phyloP scores from a whole-genome alignment of 176 grass and related monocot species.

The Pontederia crassipes region DNA sequence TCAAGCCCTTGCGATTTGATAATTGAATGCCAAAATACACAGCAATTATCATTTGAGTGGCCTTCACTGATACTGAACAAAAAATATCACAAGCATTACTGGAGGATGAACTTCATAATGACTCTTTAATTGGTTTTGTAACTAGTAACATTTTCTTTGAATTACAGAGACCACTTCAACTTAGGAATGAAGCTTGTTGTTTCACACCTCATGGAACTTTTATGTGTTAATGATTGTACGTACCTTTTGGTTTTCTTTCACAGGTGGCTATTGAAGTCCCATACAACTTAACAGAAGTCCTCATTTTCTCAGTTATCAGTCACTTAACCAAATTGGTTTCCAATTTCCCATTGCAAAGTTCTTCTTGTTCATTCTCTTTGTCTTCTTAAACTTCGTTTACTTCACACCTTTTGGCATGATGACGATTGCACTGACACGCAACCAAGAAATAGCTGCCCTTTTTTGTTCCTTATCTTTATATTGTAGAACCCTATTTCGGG shows the following conservation, averaged over 20 bases:
- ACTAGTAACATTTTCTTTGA: background rate
- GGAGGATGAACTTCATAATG: no score
- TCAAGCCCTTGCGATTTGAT: no score
- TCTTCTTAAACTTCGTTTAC: slow-evolving; percentile 30
- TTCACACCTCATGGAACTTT: background rate
- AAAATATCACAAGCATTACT: no score
- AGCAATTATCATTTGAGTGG: no score
- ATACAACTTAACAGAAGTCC: slow-evolving; percentile 24
- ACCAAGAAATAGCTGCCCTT: slow-evolving; percentile 31
- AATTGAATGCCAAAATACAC: no score
- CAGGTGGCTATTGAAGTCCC: slow-evolving; percentile 37
- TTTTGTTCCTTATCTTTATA: slow-evolving; percentile 37
- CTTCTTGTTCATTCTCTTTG: slow-evolving; percentile 29
- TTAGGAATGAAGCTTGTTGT: no score
- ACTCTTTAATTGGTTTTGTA: no score
- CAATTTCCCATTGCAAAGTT: slow-evolving; percentile 29
- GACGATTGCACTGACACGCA: slow-evolving; percentile 40
- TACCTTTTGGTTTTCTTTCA: slow-evolving; percentile 5
- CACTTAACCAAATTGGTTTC: slow-evolving; percentile 39
- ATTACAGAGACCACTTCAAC: no score
- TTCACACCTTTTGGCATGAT: slow-evolving; percentile 39
- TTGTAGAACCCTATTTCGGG: slow-evolving; percentile 39
- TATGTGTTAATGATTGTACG: background rate
- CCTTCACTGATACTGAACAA: no score
- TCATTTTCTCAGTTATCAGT: slow-evolving; percentile 30